A percentile compares a stretch with the other conserved stretches of the same genome.
phyloP scores from a whole-genome alignment of 306 rosid genomes.

The Chamaecrista fasciculata region DNA sequence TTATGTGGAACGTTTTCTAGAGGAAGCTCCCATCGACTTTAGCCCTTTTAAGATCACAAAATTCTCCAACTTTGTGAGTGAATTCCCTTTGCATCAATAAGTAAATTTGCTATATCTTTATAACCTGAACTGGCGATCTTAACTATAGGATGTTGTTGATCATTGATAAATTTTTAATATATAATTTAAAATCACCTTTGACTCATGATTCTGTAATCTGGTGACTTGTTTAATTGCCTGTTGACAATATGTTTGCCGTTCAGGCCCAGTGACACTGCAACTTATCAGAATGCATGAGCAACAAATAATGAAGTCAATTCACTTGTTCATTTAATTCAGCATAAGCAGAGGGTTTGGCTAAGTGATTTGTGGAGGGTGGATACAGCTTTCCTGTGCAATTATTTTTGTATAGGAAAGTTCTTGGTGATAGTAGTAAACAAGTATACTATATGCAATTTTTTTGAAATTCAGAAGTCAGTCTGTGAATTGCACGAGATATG shows the following conservation, averaged over 20 bases:
- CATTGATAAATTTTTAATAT: background rate
- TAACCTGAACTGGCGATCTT: conserved; percentile 4
- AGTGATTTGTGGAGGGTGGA: conserved; percentile 10
- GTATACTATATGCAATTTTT: background rate
- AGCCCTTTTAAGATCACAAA: conserved; percentile 51
- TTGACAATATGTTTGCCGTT: conserved; percentile 15
- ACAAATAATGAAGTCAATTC: background rate
- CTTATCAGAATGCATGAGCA: background rate
- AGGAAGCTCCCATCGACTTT: conserved; percentile 59
- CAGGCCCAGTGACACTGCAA: conserved; percentile 2
- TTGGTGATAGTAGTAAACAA: conserved; percentile 2
- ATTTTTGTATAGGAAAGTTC: conserved; percentile 3
- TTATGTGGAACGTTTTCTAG: conserved; percentile 68
- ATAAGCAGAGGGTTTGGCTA: background rate
- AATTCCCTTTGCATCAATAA: conserved; percentile 21
- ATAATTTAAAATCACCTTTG: conserved; percentile 13
- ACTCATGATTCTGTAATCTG: conserved; percentile 10
- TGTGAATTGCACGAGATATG: background rate
- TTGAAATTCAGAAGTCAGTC: background rate
- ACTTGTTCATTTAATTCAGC: conserved; percentile 4
- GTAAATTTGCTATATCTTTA: conserved; percentile 10
- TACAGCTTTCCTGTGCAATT: background rate
- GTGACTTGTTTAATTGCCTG: conserved; percentile 15
- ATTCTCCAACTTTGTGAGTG: conserved; percentile 65
- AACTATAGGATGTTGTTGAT: conserved; percentile 10